Evolutionary conservation across 2,329 filamentous ascomycete genomes (phyloP).

Genomic region (Verruconis gallopava): DNA sequence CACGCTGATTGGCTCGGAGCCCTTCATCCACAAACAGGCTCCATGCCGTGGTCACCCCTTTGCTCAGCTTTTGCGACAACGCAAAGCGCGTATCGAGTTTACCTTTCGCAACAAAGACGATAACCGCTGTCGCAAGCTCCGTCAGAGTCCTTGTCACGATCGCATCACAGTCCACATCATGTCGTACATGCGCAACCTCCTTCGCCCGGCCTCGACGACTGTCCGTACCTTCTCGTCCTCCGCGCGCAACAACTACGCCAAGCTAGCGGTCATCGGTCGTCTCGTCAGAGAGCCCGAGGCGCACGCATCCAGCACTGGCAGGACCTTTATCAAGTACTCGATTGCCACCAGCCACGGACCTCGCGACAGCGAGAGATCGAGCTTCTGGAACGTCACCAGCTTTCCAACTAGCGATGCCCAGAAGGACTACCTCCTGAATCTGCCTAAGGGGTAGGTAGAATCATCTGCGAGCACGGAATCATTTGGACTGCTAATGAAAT

Average conservation of each 20-base stretch:
- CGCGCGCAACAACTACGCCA: slow-evolving; percentile 50
- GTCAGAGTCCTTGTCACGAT: no score
- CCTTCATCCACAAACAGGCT: no score
- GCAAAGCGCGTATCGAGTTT: no score
- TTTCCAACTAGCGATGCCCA: slow-evolving; percentile 56
- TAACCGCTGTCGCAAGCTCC: no score
- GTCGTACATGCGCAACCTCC: slow-evolving; percentile 29
- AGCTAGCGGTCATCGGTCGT: slow-evolving; percentile 77
- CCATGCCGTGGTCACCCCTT: no score
- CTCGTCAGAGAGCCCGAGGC: slow-evolving; percentile 70
- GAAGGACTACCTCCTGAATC: slow-evolving; percentile 56
- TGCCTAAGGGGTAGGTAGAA: slow-evolving; percentile 69
- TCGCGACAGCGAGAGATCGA: slow-evolving; percentile 59
- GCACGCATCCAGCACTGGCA: slow-evolving; percentile 53
- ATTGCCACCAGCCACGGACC: slow-evolving; percentile 57
- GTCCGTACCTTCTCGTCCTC: slow-evolving; percentile 67
- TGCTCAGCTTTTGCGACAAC: no score
- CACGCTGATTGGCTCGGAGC: no score
- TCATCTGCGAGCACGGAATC: slow-evolving; percentile 7
- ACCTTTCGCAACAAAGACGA: no score
- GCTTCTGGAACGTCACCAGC: slow-evolving; percentile 71
- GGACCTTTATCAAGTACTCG: slow-evolving; percentile 63
- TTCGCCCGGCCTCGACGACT: slow-evolving; percentile 33
- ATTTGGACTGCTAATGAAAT: not conserved
- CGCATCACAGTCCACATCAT: slow-evolving; percentile 1